phyloP scores from a whole-genome alignment of 2,329 filamentous ascomycete species.

The Xylaria sp. region DNA sequence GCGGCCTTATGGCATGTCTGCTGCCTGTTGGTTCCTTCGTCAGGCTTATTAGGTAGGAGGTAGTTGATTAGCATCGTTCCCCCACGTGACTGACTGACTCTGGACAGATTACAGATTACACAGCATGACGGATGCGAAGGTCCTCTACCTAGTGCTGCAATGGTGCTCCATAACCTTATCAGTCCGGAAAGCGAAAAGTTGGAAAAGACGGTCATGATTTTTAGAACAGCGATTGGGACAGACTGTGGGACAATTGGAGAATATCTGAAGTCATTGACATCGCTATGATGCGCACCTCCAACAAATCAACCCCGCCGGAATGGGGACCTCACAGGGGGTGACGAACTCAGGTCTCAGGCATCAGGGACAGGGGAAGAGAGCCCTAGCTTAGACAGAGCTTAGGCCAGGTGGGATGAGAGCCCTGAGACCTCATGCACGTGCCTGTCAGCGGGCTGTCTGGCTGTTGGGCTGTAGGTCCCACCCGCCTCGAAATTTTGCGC shows the following conservation, averaged over 20 bases:
- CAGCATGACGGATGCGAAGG: not conserved
- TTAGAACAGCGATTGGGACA: slow-evolving; percentile 1
- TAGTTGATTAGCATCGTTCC: slow-evolving; percentile 15
- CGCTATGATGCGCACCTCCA: slow-evolving; percentile 19
- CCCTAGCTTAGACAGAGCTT: too few species aligned
- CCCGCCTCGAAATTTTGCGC: too few species aligned
- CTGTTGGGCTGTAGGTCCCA: too few species aligned
- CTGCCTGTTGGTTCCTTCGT: slow-evolving; percentile 20
- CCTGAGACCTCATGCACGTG: slow-evolving; percentile 3
- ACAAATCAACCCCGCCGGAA: not conserved
- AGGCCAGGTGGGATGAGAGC: too few species aligned
- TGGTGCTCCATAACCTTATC: not conserved
- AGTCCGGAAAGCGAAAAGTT: not conserved
- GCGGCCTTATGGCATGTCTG: slow-evolving; percentile 4
- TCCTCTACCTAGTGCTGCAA: too few species aligned
- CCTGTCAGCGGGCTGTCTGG: too few species aligned
- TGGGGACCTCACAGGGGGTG: not conserved
- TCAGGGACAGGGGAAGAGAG: too few species aligned
- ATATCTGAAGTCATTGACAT: slow-evolving; percentile 16
- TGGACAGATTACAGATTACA: too few species aligned
- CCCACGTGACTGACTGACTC: not conserved
- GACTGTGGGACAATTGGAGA: slow-evolving; percentile 6
- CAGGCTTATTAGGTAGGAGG: not conserved
- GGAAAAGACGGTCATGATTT: not conserved
- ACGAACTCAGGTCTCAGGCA: too few species aligned